phyloP scores from a whole-genome alignment of 352 stramenopile species.

The Pythium volutum region DNA sequence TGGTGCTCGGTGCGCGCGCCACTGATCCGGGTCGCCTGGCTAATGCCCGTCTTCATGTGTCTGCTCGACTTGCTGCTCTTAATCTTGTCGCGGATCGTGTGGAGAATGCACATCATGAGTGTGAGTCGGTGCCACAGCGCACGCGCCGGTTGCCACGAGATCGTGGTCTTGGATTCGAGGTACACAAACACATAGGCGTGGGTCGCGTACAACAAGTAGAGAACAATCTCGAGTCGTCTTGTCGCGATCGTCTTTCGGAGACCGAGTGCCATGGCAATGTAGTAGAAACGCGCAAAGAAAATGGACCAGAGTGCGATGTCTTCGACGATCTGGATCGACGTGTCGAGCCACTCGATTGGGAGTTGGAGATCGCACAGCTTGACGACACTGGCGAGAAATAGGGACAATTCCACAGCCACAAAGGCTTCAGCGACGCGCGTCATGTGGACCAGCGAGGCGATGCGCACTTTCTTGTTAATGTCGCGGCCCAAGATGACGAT shows the following conservation, averaged over 20 bases:
- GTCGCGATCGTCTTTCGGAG: slow-evolving; percentile 3
- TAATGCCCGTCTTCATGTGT: slow-evolving; percentile 1
- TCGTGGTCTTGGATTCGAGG: not conserved
- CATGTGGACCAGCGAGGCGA: slow-evolving; percentile 10
- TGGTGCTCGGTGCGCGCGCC: not conserved
- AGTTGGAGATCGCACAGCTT: slow-evolving; percentile 2
- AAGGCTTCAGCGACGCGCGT: slow-evolving; percentile 9
- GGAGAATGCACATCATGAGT: slow-evolving; percentile 17
- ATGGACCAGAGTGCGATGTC: slow-evolving; percentile 17
- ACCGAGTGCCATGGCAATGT: slow-evolving; percentile 14
- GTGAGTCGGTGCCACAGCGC: slow-evolving; percentile 21
- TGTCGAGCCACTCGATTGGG: not conserved
- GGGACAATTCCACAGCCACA: slow-evolving; percentile 1
- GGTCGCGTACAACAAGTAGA: slow-evolving; percentile 31
- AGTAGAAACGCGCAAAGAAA: slow-evolving; percentile 23
- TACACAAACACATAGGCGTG: slow-evolving; percentile 42
- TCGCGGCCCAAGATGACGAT: slow-evolving; percentile 20
- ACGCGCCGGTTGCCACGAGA: slow-evolving; percentile 17
- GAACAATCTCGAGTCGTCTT: slow-evolving; percentile 23
- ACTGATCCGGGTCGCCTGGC: not conserved
- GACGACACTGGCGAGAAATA: slow-evolving; percentile 4
- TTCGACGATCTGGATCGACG: slow-evolving; percentile 2
- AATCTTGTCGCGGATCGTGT: slow-evolving; percentile 14
- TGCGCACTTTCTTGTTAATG: slow-evolving; percentile 12
- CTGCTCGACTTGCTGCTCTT: slow-evolving; percentile 3